phyloP scores from a whole-genome alignment of 2,329 filamentous ascomycete genomes.

The Alternaria novae-zelandiae region DNA sequence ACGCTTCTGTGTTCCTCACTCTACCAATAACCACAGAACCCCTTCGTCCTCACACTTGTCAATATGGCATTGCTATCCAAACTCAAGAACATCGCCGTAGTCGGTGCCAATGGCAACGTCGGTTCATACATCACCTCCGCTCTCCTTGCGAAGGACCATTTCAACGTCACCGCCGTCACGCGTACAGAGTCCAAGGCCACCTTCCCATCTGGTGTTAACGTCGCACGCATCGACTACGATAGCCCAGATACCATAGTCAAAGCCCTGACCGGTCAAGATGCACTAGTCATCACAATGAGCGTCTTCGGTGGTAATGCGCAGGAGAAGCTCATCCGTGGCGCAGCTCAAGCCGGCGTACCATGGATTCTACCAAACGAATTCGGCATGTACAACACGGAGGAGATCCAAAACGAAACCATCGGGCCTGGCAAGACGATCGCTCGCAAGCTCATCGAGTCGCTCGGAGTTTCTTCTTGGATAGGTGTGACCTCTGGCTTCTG shows the following conservation, averaged over 20 bases:
- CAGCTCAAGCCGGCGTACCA: constrained; percentile 45
- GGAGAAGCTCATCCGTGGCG: constrained; percentile 42
- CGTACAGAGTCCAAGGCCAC: constrained; percentile 53
- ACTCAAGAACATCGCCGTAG: constrained; percentile 48
- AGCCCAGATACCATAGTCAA: constrained; percentile 48
- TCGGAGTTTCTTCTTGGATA: constrained; percentile 36
- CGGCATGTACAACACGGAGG: constrained; percentile 39
- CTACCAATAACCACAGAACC: too few species aligned
- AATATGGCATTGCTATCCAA: not conserved
- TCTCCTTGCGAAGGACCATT: constrained; percentile 56
- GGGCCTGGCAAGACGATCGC: constrained; percentile 16
- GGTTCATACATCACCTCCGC: constrained; percentile 45
- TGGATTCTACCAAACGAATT: constrained; percentile 51
- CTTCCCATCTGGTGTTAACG: constrained; percentile 50
- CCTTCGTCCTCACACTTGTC: not conserved
- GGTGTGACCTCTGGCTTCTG: constrained; percentile 36
- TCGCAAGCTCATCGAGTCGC: constrained; percentile 21
- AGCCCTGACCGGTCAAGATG: constrained; percentile 48
- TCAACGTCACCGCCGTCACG: constrained; percentile 58
- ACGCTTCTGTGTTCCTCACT: not conserved
- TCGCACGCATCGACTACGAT: constrained; percentile 58
- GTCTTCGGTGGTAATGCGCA: constrained; percentile 35
- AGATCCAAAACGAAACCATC: constrained; percentile 8
- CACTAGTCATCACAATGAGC: constrained; percentile 49
- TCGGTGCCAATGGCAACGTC: constrained; percentile 41